Base-by-base conservation (phyloP, 768 basidiomycete genomes). In the Punctularia strigosozonata region DNA sequence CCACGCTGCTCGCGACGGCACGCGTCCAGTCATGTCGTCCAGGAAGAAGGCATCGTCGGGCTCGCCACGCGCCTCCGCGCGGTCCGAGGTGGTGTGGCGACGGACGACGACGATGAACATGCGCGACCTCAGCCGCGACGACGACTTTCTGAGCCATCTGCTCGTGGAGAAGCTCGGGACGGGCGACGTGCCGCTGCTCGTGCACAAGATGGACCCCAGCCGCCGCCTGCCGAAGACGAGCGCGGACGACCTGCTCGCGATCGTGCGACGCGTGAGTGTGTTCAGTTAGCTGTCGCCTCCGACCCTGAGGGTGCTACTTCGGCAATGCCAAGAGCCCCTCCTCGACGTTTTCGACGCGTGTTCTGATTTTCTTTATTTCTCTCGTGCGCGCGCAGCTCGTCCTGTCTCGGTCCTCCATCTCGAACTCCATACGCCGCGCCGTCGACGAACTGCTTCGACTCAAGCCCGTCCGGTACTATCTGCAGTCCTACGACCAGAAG, bases 51-150 rank as follows among this genome's bases (percentile, higher is more conserved):
- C n/a, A n/a, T n/a, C n/a, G n/a, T n/a, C n/a, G n/a, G 42, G 46
- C 44, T 36, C 48, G 36, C 20, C 41, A 41, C 41, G 47, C 48
- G 38, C 49, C 45, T 30, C 43, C 44, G 43, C 41, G 51, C 52
- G 46, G 47, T 42, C 41, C 10, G 19, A 10, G 10, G 7, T 34
- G 33, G 37, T 40, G 62, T 88, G 85, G 85, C 76, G 80, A 31
- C 78, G 78, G 15, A 88, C 84, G 36, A 87, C 83, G 68, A 79
- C 84, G 50, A 89, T 89, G 85, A 84, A 85, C 64, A 81, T 85
- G 71, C 73, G 74, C 60, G 87, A 90, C 73, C 73, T 90, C 44
- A 83, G 86, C 52, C 78, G 75, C 59, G 87, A 90, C 62, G 87
- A 90, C 58, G 87, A 90, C 62, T 89, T 88, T 57, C 77, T 90